A percentile compares a stretch with the other conserved stretches of the same genome.
Evolutionary conservation across 2,329 filamentous ascomycete species (phyloP).

Genomic region (Pestalotiopsis sp.): DNA sequence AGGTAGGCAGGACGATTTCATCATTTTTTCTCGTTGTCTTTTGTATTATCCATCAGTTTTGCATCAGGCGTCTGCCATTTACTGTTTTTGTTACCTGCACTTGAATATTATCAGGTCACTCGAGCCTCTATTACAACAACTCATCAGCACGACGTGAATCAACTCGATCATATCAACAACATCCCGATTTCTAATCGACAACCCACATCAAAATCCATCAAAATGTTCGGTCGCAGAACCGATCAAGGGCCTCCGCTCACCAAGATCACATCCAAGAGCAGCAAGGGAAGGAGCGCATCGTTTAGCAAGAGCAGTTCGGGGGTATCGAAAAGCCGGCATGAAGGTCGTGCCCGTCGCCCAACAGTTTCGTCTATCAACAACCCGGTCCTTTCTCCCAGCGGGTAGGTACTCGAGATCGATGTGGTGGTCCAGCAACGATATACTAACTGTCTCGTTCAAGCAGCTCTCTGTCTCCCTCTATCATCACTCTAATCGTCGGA

Average conservation of each 20-base stretch:
- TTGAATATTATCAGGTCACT: neutral
- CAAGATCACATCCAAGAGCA: conserved; percentile 57
- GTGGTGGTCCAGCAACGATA: conserved; percentile 1
- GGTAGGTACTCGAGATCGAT: conserved; percentile 37
- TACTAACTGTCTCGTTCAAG: conserved; percentile 14
- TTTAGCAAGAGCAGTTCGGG: conserved; percentile 55
- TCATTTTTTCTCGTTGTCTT: conserved; percentile 9
- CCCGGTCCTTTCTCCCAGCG: conserved; percentile 42
- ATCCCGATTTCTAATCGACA: neutral
- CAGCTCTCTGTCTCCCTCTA: conserved; percentile 65
- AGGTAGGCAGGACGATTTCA: conserved; percentile 14
- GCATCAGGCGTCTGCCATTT: neutral
- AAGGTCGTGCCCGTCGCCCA: conserved; percentile 50
- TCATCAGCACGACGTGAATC: neutral
- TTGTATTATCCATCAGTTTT: conserved; percentile 9
- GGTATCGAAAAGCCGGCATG: conserved; percentile 57
- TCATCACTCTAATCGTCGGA: conserved; percentile 82
- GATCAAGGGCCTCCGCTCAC: conserved; percentile 43
- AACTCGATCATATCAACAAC: neutral
- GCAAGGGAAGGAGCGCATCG: conserved; percentile 57
- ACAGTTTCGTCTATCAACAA: conserved; percentile 45
- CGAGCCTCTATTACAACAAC: neutral
- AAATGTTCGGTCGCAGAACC: conserved; percentile 53
- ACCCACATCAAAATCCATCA: conserved; percentile 18
- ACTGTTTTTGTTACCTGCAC: neutral